phyloP scores from a whole-genome alignment of 2,329 filamentous ascomycete genomes.

The Talaromyces verruculosus region DNA sequence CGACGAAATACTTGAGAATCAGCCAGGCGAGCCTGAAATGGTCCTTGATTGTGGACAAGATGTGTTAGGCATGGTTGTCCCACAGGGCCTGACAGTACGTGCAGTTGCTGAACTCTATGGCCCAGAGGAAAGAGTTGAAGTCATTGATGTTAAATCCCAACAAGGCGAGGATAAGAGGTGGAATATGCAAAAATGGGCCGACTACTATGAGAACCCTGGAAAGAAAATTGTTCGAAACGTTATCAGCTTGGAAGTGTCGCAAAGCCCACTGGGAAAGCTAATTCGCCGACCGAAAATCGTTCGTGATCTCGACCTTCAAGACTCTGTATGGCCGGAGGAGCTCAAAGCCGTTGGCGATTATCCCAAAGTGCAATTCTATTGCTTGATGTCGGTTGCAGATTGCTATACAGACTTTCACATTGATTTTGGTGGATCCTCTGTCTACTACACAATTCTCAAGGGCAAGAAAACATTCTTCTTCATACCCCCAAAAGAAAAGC shows the following conservation, averaged over 20 bases:
- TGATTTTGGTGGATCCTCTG: slow-evolving; percentile 69
- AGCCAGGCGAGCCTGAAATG: slow-evolving; percentile 36
- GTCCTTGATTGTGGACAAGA: slow-evolving; percentile 64
- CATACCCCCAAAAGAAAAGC: slow-evolving; percentile 66
- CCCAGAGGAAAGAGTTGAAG: slow-evolving; percentile 61
- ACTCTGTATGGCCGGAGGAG: slow-evolving; percentile 53
- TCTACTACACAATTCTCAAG: slow-evolving; percentile 69
- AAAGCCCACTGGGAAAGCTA: slow-evolving; percentile 61
- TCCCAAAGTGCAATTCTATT: slow-evolving; percentile 67
- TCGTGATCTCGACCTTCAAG: slow-evolving; percentile 59
- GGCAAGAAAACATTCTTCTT: slow-evolving; percentile 71
- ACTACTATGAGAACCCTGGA: slow-evolving; percentile 64
- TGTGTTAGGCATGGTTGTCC: slow-evolving; percentile 67
- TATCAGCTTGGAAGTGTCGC: slow-evolving; percentile 67
- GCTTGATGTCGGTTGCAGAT: slow-evolving; percentile 69
- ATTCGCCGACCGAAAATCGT: slow-evolving; percentile 65
- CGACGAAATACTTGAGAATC: slow-evolving; percentile 39
- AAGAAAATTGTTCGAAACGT: slow-evolving; percentile 66
- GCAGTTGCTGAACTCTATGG: slow-evolving; percentile 65
- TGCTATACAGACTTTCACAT: slow-evolving; percentile 73
- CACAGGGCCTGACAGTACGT: slow-evolving; percentile 62
- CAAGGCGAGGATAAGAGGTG: slow-evolving; percentile 64
- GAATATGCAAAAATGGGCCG: slow-evolving; percentile 66
- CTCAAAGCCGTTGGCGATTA: slow-evolving; percentile 56
- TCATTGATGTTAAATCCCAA: slow-evolving; percentile 69